Percentiles rank a stretch among this genome's conserved stretches.
phyloP scores from a whole-genome alignment of 176 grass and related monocot genomes.

The Rhynchospora pubera region DNA sequence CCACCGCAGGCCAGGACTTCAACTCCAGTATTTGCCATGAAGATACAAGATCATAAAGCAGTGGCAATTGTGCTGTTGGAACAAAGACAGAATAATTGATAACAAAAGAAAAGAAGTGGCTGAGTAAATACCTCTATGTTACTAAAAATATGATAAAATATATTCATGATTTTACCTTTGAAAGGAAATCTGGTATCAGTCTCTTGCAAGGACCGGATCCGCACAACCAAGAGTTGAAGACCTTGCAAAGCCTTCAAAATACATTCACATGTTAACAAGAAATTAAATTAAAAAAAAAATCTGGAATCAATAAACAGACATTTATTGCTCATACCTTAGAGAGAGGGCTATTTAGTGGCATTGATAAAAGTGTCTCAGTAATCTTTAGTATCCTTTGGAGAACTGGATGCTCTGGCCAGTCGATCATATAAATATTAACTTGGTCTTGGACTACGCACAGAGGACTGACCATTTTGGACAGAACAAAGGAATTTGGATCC shows the following conservation, averaged over 20 bases:
- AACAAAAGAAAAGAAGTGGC: not conserved
- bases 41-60: slow-evolving; percentile 59
- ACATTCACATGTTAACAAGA: slow-evolving; percentile 25
- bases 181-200: slow-evolving; percentile 68
- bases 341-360: slow-evolving; percentile 51
- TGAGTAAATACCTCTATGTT: not conserved
- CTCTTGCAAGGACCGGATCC: slow-evolving; percentile 77
- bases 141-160: not conserved
- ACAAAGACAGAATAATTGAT: slow-evolving; percentile 7
- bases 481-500: slow-evolving; percentile 62
- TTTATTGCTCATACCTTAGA: slow-evolving; percentile 49
- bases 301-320: not conserved
- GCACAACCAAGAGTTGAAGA: slow-evolving; percentile 65
- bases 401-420: slow-evolving; percentile 83
- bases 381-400: slow-evolving; percentile 65
- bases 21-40: slow-evolving; percentile 88
- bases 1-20: slow-evolving; percentile 66
- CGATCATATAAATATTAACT: slow-evolving; percentile 58
- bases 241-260: slow-evolving; percentile 64
- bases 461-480: slow-evolving; percentile 76
- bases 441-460: slow-evolving; percentile 39
- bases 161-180: slow-evolving; percentile 49
- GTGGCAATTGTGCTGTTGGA: slow-evolving; percentile 51
- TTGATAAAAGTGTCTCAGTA: slow-evolving; percentile 50
- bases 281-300: not conserved